Conservation (phyloP, 2,329 filamentous ascomycete genomes). For the Stagonosporopsis chrysanthemi region DNA sequence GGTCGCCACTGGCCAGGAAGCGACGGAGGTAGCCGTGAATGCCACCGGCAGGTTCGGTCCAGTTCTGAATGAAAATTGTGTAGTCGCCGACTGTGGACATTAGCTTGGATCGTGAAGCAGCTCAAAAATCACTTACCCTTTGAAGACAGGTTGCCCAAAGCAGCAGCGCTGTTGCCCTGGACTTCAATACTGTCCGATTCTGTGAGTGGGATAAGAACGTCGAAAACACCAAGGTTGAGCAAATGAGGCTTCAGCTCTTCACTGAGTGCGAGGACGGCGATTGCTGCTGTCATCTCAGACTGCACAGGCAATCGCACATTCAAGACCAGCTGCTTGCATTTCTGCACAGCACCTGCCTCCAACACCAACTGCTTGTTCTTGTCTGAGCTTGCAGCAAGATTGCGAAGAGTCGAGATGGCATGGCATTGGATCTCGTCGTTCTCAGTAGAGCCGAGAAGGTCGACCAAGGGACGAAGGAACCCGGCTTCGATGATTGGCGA, state of each 20-base stretch:
- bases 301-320: slow-evolving; percentile 94
- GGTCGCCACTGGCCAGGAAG: slow-evolving; percentile 91
- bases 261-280: slow-evolving; percentile 92
- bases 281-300: slow-evolving; percentile 99
- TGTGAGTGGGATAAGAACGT: slow-evolving; percentile 93
- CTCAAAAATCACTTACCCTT: slow-evolving; percentile 71
- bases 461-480: slow-evolving; percentile 91
- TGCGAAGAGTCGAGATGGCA: slow-evolving; percentile 94
- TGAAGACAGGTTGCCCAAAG: slow-evolving; percentile 92
- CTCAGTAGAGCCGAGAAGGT: slow-evolving; percentile 91
- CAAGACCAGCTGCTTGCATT: slow-evolving; percentile 96
- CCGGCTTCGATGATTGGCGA: slow-evolving; percentile 98
- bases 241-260: slow-evolving; percentile 95
- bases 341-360: slow-evolving; percentile 95
- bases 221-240: slow-evolving; percentile 90
- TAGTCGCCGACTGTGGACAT: slow-evolving; percentile 82
- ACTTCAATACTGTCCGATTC: slow-evolving; percentile 97
- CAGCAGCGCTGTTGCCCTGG: slow-evolving; percentile 96
- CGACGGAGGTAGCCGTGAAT: slow-evolving; percentile 94
- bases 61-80: slow-evolving; percentile 92
- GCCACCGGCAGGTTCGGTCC: slow-evolving; percentile 89
- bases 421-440: slow-evolving; percentile 99
- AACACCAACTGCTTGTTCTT: slow-evolving; percentile 98
- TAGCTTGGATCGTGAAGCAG: slow-evolving; percentile 31
- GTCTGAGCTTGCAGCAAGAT: slow-evolving; percentile 94